Percentiles rank a stretch among this genome's conserved stretches.
Conservation (phyloP, 2,329 filamentous ascomycete genomes). For the Aspergillus sclerotialis region DNA sequence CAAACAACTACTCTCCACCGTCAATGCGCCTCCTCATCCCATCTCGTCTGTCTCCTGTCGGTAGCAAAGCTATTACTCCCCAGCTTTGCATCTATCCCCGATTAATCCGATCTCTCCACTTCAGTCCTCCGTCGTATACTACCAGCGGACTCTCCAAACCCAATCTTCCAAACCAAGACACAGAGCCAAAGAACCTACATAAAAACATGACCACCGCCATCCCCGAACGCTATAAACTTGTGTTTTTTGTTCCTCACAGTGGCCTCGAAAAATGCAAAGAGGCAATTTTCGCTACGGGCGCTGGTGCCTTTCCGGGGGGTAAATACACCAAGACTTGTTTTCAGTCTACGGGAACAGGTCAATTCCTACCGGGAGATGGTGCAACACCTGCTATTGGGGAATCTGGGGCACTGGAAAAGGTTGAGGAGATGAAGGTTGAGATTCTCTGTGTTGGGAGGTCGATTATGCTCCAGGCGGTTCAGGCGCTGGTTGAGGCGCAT, state of each 20-base stretch:
- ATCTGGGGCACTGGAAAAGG: conserved; percentile 31
- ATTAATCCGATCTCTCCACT: neutral
- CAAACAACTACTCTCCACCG: no score
- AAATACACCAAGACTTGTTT: conserved; percentile 37
- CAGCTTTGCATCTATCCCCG: no score
- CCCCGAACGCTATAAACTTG: conserved; percentile 33
- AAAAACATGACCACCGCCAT: conserved; percentile 16
- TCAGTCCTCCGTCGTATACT: no score
- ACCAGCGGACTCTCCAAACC: neutral
- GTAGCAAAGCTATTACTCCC: neutral
- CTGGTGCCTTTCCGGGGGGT: conserved; percentile 34
- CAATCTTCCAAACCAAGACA: conserved; percentile 1
- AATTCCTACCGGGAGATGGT: conserved; percentile 34
- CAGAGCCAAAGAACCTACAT: conserved; percentile 2
- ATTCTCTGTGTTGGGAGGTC: conserved; percentile 34
- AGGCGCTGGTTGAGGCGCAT: conserved; percentile 36
- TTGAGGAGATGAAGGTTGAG: conserved; percentile 39
- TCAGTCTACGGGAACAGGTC: conserved; percentile 32
- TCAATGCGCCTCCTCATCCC: no score
- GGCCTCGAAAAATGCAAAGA: conserved; percentile 34
- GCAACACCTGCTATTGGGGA: conserved; percentile 36
- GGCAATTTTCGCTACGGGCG: conserved; percentile 36
- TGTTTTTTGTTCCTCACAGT: conserved; percentile 37
- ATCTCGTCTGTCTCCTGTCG: neutral
- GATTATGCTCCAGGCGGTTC: conserved; percentile 32